These are phyloP conservation scores for Leptodermis oblonga DNA, from an alignment of 257 asterid species.

Conservation along the genomic window DNA sequence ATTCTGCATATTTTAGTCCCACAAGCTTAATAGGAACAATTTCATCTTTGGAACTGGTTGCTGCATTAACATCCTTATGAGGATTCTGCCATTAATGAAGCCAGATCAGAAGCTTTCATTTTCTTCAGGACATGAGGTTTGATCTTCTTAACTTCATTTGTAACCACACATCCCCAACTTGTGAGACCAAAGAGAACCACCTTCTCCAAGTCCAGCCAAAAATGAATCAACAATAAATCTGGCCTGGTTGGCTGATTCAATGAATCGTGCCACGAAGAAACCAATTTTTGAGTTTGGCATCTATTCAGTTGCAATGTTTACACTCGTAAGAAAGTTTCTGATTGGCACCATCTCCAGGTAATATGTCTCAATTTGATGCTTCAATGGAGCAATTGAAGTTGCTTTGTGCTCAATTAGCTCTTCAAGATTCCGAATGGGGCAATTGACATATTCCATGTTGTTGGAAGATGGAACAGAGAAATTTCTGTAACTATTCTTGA, in stretches of 20 bases:
- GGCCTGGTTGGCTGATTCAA: background rate
- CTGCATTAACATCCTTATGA: too few species aligned
- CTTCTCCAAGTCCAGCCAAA: background rate
- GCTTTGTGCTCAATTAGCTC: background rate
- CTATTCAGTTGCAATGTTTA: background rate
- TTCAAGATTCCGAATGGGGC: background rate
- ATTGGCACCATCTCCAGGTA: background rate
- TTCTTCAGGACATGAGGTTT: too few species aligned
- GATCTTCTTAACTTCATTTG: background rate
- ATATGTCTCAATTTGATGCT: background rate
- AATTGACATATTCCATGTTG: background rate
- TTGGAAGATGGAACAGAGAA: background rate
- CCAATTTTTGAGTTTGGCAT: background rate
- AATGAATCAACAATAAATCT: background rate
- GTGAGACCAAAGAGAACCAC: background rate
- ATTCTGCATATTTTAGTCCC: constrained; percentile 20
- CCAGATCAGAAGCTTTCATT: too few species aligned
- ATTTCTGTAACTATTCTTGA: too few species aligned
- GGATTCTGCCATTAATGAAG: too few species aligned
- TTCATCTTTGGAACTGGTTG: background rate
- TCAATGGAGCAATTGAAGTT: background rate
- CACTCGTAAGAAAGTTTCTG: background rate
- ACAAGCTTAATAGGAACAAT: background rate
- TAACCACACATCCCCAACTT: background rate
- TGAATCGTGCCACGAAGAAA: too few species aligned